A percentile compares a stretch with the other conserved stretches of the same genome.
These are phyloP conservation scores for Epichloe scottii DNA, from an alignment of 2,329 filamentous ascomycete genomes.

Conservation along the genomic window DNA sequence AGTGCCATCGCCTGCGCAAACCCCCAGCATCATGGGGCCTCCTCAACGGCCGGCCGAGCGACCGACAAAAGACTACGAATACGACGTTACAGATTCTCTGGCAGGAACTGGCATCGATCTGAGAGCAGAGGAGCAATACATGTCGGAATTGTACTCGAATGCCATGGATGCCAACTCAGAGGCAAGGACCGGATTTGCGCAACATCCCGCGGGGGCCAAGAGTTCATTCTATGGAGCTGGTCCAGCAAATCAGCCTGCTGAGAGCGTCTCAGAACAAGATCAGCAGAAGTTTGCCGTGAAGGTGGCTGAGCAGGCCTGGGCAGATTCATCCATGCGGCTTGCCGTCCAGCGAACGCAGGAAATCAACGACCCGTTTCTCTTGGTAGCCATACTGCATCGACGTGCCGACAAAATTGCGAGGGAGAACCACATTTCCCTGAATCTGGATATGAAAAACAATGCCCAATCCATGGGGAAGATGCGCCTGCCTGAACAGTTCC, in stretches of 20 bases:
- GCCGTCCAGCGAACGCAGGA: constrained; percentile 53
- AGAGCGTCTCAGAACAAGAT: constrained; percentile 28
- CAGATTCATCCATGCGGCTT: constrained; percentile 48
- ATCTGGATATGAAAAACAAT: constrained; percentile 40
- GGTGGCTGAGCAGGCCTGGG: constrained; percentile 52
- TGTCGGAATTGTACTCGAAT: constrained; percentile 54
- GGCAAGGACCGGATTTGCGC: constrained; percentile 35
- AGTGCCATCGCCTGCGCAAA: constrained; percentile 14
- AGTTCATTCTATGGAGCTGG: constrained; percentile 52
- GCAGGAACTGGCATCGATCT: constrained; percentile 79
- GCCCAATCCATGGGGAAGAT: constrained; percentile 33
- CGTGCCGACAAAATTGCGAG: constrained; percentile 45
- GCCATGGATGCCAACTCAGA: constrained; percentile 32
- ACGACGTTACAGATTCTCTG: constrained; percentile 74
- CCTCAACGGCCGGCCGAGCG: constrained; percentile 50
- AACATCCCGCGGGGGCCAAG: constrained; percentile 41
- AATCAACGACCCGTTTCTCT: constrained; percentile 60
- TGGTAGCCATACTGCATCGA: constrained; percentile 47
- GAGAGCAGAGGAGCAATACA: constrained; percentile 71
- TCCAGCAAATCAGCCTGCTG: constrained; percentile 49
- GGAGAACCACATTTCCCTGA: constrained; percentile 44
- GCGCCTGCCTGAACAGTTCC: constrained; percentile 35
- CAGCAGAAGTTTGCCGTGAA: constrained; percentile 56
- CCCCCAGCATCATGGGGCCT: constrained; percentile 35
- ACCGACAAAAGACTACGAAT: constrained; percentile 47